Evolutionary conservation across 257 asterid species (phyloP), one percentile per base, ranked within the genome.

Genomic region (Solanum infundibuliforme): DNA sequence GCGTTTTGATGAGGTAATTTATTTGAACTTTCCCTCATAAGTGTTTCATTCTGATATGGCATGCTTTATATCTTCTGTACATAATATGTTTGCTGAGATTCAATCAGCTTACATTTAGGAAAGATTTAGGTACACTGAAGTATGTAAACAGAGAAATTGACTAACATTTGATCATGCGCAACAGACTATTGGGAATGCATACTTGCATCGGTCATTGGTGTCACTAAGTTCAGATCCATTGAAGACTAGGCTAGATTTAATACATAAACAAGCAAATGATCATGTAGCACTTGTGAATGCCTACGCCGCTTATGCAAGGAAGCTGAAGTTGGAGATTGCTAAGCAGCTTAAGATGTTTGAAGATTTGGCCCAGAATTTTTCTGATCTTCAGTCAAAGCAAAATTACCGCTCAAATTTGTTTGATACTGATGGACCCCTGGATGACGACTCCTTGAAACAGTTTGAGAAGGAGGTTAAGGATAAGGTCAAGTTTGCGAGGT

Each of bases 381-480:
- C 93, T 0, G 99, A 97, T 86, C 93, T 95, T 90, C 98, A 95
- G 77, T 34, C 89, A 81, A 95, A 93, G 90, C 94, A 91, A 83
- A 91, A 87, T 52, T 95, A 96, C 88, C 93, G 92, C 23, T 85
- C 93, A 11, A 94, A 94, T 16, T 88, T 96, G 92, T 95, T 95
- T 83, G 98, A 94, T 46, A 90, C 98, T 18, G 93, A 93, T 73
- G 98, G 98, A 34, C 98, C 97, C 4, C 89, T 94, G 81, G 99
- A 96, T 83, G 99, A 96, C 89, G 99, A 96, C 89, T 93, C 93
- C 72, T 92, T 95, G 93, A 95, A 95, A 92, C 99, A 95, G 84
- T 96, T 96, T 76, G 99, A 95, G 93, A 96, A 96, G 92, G 99
- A 95, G 93, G 99, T 96, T 25, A 96, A 96, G 92, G 99, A 96